Evolutionary conservation across 2,329 filamentous ascomycete species (phyloP), one percentile per base, ranked within the genome.

Genomic region (Allantophomopsis lycopodina): DNA sequence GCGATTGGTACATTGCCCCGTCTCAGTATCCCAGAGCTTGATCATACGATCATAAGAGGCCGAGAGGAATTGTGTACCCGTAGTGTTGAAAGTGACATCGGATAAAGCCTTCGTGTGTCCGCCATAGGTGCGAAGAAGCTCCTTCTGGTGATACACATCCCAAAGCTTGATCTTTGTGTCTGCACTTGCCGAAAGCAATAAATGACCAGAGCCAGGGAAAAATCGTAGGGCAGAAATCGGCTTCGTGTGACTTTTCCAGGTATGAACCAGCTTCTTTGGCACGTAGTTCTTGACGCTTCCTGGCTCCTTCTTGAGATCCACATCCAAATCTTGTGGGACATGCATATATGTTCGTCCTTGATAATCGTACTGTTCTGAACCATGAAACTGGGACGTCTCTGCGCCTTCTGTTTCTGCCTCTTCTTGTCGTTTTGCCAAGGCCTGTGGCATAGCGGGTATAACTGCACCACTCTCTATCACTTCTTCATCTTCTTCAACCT

Each of bases 11-110:
- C 89, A 96, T 50, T 79, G 71, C 35, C 91, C 91, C 16, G 85
- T 95, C 60, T 98, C 91, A 1, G 89, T 95, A 53, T 98, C 91
- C 91, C 91, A 98, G 21, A 98, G 71, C 62, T 96, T 95, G 66
- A 96, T 95, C 65, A 85, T 82, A 40, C 89, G 82, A 59, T 98
- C 91, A 59, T 93, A 98, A 13, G 85, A 91, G 1, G 84, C 83
- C 2, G 88, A 88, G 18, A 98, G 63, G 66, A 98, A 98, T 40
- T 83, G 83, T 10, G 76, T 83, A 39, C 91, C 91, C 23, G 76
- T 72, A 3, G 69, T 70, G 53, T 88, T 87, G 72, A 96, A 96
- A 50, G 82, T 82, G 35, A 91, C 76, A 55, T 95, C 89, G 20
- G 88, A 89, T 18, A 96, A 69, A 14, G 86, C 82, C 61, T 95